Conservation (phyloP, 139 green algal species). For the Micromonas pusilla region DNA sequence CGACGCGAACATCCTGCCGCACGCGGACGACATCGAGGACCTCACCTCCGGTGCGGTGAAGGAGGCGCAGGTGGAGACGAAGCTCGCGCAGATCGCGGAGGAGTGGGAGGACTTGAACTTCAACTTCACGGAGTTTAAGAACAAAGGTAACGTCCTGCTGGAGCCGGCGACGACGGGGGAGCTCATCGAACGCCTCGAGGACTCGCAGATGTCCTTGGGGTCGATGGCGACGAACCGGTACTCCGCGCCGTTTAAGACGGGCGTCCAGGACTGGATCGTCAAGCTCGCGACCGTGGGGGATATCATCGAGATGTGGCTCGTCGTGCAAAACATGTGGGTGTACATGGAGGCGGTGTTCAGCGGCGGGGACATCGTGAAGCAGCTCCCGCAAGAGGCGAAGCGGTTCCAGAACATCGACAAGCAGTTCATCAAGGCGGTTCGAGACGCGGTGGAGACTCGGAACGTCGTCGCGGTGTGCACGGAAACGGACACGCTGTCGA, state of each 20-base stretch:
- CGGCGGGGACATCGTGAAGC: conserved; percentile 71
- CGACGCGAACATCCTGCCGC: conserved; percentile 62
- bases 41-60: conserved; percentile 67
- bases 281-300: conserved; percentile 70
- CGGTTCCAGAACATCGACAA: conserved; percentile 73
- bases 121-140: conserved; percentile 64
- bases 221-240: conserved; percentile 75
- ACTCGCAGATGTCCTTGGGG: conserved; percentile 76
- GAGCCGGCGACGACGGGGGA: conserved; percentile 70
- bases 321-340: conserved; percentile 76
- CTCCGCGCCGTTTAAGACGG: conserved; percentile 66
- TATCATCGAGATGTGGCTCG: conserved; percentile 68
- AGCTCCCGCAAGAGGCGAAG: conserved; percentile 75
- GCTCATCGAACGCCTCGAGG: conserved; percentile 67
- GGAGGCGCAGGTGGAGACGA: conserved; percentile 78
- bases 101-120: conserved; percentile 74
- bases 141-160: conserved; percentile 53
- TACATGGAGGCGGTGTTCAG: conserved; percentile 79
- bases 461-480: conserved; percentile 70
- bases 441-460: conserved; percentile 55
- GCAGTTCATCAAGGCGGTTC: conserved; percentile 68
- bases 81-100: conserved; percentile 72
- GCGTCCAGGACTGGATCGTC: conserved; percentile 64
- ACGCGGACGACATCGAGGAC: conserved; percentile 58
- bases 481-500: conserved; percentile 45